Percentiles rank a stretch among this genome's conserved stretches.
These are phyloP conservation scores for Prunus dulcis DNA, from an alignment of 306 rosid species.

Conservation along the genomic window DNA sequence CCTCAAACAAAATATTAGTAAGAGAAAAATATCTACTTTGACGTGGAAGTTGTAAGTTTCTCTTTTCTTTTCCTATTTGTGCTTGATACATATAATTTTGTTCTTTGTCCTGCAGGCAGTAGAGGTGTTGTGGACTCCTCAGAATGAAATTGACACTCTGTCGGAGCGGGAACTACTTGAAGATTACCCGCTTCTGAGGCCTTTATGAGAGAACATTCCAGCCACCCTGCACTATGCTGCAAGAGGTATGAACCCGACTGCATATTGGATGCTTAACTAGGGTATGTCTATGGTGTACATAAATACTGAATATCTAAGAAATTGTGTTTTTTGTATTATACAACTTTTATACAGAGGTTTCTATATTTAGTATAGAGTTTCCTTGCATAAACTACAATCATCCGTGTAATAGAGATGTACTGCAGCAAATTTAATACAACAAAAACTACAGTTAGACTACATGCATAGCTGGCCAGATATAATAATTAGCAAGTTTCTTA, in stretches of 20 bases:
- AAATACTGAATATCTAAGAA: conserved; percentile 4
- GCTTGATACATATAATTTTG: background rate
- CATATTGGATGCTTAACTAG: conserved; percentile 20
- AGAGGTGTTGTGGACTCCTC: conserved; percentile 99
- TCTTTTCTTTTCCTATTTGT: background rate
- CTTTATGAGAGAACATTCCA: conserved; percentile 42
- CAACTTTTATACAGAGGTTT: background rate
- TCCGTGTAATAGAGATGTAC: background rate
- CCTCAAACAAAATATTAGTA: conserved; percentile 76
- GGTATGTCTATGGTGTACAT: conserved; percentile 20
- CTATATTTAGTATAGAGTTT: background rate
- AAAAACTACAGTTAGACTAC: background rate
- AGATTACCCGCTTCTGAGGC: conserved; percentile 97
- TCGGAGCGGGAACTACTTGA: conserved; percentile 93
- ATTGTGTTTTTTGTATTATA: background rate
- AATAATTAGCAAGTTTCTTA: background rate
- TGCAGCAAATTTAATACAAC: background rate
- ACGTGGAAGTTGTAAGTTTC: background rate
- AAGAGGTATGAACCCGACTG: conserved; percentile 22
- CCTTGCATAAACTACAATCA: background rate
- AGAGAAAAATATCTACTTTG: conserved; percentile 16
- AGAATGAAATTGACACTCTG: conserved; percentile 89
- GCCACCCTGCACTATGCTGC: conserved; percentile 12
- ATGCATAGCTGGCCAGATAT: background rate
- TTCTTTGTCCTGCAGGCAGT: conserved; percentile 60